Evolutionary conservation across 305 asterid genomes (phyloP).

Genomic region (Solanum hybrid): DNA sequence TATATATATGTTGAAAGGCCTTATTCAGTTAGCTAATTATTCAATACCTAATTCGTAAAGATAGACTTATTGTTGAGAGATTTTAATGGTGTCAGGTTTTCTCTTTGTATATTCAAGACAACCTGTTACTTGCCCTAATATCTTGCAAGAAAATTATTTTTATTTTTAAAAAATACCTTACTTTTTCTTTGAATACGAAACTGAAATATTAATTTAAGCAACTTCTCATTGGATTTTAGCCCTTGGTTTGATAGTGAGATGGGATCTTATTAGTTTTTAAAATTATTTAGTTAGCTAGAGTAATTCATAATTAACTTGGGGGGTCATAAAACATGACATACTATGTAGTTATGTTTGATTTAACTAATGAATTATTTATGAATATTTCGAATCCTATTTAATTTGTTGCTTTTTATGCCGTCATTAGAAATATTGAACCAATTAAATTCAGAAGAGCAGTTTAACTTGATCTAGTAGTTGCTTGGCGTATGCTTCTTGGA

Average conservation of each 20-base stretch:
- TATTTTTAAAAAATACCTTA: not conserved
- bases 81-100: not conserved
- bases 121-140: not conserved
- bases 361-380: not conserved
- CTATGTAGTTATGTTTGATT: not conserved
- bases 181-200: not conserved
- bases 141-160: not conserved
- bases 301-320: not conserved
- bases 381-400: not conserved
- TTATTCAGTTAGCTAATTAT: not conserved
- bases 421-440: not conserved
- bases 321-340: conserved; percentile 7
- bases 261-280: not conserved
- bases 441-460: conserved; percentile 6
- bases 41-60: not conserved
- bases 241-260: not conserved
- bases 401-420: not conserved
- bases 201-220: not conserved
- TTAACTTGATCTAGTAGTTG: not conserved
- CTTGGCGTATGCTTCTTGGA: conserved; percentile 13
- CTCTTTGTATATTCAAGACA: not conserved
- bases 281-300: not conserved
- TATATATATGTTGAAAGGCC: not conserved
- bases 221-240: not conserved
- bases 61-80: not conserved